Base-by-base conservation (phyloP, 805 yeast genomes). In the Tetrapisispora arboricola region DNA sequence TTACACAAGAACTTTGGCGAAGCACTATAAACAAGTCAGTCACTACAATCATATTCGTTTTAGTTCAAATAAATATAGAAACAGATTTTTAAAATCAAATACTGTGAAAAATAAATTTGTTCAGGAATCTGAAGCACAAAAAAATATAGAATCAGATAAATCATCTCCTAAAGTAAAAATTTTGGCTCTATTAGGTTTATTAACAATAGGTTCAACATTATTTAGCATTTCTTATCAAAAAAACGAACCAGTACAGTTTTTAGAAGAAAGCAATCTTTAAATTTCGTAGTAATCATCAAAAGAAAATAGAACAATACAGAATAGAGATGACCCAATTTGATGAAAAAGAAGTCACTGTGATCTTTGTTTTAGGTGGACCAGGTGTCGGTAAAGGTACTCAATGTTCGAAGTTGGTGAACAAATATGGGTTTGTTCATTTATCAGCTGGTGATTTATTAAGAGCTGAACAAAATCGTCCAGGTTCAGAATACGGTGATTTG, bases 361-460 rank as follows among this genome's bases (percentile, higher is more conserved):
- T 88, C 21, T 90, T 85, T 61, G 96, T 90, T 16, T 74, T 90
- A 25, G 98, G 98, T 33, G 97, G 97, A 3, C 97, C 97, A 5
- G 97, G 97, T 17, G 84, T 95, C 22, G 97, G 98, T 33, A 92
- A 92, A 60, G 97, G 98, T 43, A 90, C 98, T 1, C 98, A 90
- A 64, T 85, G 96, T 68, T 81, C 80, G 25, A 84, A 77, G 56
- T 71, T 90, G 42, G 96, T 90, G 33, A 64, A 72, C 17, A 84
- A 87, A 52, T 82, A 75, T 58, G 78, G 80, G 15, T 92, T 88
- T 61, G 80, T 82, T 25, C 98, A 90, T 59, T 67, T 90, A 33
- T 79, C 94, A 29, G 98, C 98, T n/a, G 98, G 98, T 36, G 98
- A 90, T 60, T 73, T 92, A 51, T 71, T 90, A 50, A 76, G 98